These are phyloP conservation scores for Blastocystis sp. DNA, from an alignment of 352 stramenopile species.

Conservation along the genomic window DNA sequence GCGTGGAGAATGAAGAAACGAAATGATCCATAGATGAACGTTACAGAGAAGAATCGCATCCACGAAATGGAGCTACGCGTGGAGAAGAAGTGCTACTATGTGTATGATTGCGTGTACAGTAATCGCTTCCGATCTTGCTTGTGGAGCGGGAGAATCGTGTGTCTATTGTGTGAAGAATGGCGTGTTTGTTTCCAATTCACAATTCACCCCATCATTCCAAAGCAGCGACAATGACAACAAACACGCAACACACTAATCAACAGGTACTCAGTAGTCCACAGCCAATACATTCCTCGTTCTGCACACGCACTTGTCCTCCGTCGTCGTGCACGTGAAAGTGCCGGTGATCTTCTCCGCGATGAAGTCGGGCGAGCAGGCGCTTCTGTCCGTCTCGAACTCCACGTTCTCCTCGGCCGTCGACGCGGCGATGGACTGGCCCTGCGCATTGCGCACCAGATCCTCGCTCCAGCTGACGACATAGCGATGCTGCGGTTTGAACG, in stretches of 20 bases:
- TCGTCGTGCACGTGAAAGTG: slow-evolving; percentile 29
- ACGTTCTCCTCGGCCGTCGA: slow-evolving; percentile 44
- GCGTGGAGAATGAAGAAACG: neutral
- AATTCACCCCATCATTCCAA: too few species aligned
- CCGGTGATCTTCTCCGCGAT: slow-evolving; percentile 33
- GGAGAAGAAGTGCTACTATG: neutral
- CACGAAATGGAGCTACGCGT: neutral
- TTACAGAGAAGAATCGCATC: neutral
- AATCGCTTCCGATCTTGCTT: slow-evolving; percentile 28
- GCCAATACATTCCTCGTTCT: slow-evolving; percentile 50
- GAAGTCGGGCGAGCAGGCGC: slow-evolving; percentile 47
- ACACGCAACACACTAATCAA: slow-evolving; percentile 13
- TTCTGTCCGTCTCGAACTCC: slow-evolving; percentile 37
- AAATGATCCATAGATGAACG: neutral
- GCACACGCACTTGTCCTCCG: slow-evolving; percentile 49
- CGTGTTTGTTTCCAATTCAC: neutral
- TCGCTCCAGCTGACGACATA: slow-evolving; percentile 55
- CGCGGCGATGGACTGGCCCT: neutral
- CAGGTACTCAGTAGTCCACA: neutral
- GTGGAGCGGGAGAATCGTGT: slow-evolving; percentile 21
- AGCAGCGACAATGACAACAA: neutral
- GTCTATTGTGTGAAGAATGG: slow-evolving; percentile 14
- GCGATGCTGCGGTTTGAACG: slow-evolving; percentile 26
- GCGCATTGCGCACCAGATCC: slow-evolving; percentile 12
- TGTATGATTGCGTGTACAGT: slow-evolving; percentile 55